Percentiles rank a stretch among this genome's conserved stretches.
Conservation (phyloP, 1,284 basidiomycete species). For the Sporisorium graminicola region DNA sequence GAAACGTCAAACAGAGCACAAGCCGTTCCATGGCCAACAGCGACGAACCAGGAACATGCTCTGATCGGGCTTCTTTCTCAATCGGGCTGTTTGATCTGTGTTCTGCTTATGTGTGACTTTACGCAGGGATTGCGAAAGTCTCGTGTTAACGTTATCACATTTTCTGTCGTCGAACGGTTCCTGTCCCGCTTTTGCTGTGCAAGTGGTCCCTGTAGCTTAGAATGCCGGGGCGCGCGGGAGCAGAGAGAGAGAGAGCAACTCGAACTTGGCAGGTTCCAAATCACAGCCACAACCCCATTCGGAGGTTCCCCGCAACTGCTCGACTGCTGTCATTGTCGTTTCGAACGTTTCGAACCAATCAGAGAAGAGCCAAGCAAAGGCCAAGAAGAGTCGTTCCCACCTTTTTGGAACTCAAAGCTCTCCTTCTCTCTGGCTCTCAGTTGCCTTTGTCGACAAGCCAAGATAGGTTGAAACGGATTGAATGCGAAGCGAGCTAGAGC, state of each 20-base stretch:
- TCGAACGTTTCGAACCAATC: neutral
- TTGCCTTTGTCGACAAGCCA: no score
- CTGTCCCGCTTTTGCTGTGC: neutral
- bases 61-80: neutral
- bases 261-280: no score
- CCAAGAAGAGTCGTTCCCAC: neutral
- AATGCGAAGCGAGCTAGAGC: neutral
- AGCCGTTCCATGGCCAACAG: neutral
- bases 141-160: no score
- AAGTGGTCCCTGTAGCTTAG: slow-evolving; percentile 26
- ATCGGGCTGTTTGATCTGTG: neutral
- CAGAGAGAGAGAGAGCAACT: neutral
- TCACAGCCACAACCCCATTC: no score
- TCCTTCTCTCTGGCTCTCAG: no score
- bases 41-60: neutral
- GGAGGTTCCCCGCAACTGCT: slow-evolving; percentile 1
- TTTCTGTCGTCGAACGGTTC: no score
- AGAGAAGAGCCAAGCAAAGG: neutral
- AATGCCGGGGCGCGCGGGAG: neutral
- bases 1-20: slow-evolving; percentile 3
- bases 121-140: slow-evolving; percentile 2
- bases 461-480: no score
- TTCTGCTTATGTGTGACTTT: slow-evolving; percentile 3
- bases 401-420: no score
- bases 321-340: neutral